Percentiles rank a stretch among this genome's conserved stretches.
phyloP scores from a whole-genome alignment of 1,284 basidiomycete species.

The Boletus semigastroideus region DNA sequence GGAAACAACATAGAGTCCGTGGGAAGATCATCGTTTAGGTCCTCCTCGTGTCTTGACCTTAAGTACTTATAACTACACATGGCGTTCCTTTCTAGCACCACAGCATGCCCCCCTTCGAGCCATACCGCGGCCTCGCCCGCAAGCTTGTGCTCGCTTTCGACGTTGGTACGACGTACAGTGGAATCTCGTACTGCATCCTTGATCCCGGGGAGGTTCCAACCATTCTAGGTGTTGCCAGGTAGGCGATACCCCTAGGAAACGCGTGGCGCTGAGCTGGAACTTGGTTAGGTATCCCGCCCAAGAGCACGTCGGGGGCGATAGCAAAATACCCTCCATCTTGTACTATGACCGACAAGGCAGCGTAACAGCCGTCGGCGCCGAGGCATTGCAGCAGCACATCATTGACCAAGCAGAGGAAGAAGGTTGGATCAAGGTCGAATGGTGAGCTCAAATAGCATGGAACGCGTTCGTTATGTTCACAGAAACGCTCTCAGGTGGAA shows the following conservation, averaged over 20 bases:
- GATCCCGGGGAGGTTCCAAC: conserved; percentile 47
- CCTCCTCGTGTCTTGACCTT: too few species aligned
- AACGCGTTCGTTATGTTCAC: not conserved
- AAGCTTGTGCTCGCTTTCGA: conserved; percentile 50
- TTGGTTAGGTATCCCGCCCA: conserved; percentile 41
- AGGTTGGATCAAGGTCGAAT: conserved; percentile 46
- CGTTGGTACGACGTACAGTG: conserved; percentile 52
- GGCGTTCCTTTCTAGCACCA: not conserved
- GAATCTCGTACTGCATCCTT: conserved; percentile 45
- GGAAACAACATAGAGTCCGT: conserved; percentile 20
- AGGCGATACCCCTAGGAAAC: not conserved
- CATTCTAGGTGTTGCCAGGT: conserved; percentile 45
- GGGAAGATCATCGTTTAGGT: too few species aligned
- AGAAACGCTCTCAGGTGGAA: conserved; percentile 48
- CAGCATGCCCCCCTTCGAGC: conserved; percentile 27
- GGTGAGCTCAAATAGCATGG: conserved; percentile 33
- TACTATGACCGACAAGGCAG: conserved; percentile 48
- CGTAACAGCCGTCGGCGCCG: conserved; percentile 48
- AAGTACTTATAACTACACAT: too few species aligned
- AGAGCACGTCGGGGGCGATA: conserved; percentile 40
- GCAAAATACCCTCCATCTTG: conserved; percentile 55
- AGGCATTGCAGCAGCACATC: conserved; percentile 41
- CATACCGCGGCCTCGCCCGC: conserved; percentile 34
- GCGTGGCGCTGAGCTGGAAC: not conserved
- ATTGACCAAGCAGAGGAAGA: conserved; percentile 45